Base-by-base conservation (phyloP, 305 asterid genomes). In the Plantago coronopus region DNA sequence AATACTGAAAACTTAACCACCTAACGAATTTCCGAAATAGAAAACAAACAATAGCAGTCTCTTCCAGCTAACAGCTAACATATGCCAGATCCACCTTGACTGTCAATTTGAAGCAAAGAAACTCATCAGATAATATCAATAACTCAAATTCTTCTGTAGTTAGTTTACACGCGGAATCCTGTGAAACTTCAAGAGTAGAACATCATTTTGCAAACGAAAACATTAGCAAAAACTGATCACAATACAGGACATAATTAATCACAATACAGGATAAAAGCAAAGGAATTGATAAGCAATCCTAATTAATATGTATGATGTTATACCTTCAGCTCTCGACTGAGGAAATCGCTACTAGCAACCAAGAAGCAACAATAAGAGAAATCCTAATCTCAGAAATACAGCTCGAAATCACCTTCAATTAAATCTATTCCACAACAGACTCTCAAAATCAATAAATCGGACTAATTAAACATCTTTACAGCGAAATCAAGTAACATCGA, bases 1-100 rank as follows among this genome's bases (percentile, higher is more conserved):
- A 48, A 63, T 51, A 69, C 20, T 17, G 1, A 10, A 40, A 65
- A 25, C 31, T 6, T 4, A 21, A 57, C 66, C 51, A 46, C 50
- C 47, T 54, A 53, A 54, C 60, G 16, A 44, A 31, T 54, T 57
- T 48, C 56, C 48, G 38, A 66, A 71, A 59, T 65, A 54, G 62
- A 67, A 65, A 71, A 70, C 64, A 69, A 59, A 64, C 77, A 55
- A 74, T 7, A 58, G 58, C 65, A 57, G 73, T 64, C 65, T 72
- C 77, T 61, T 69, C 79, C 65, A 58, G 71, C 59, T 58, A 34
- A 71, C 78, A 62, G 76, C 74, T 27, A 44, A 70, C n/a, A 78
- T 64, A 62, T 47, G 62, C 48, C 69, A 62, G 72, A 65, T 68
- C 51, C 73, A 71, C 69, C 74, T 54, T 45, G 56, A 72, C 80